Evolutionary conservation across 2,329 filamentous ascomycete genomes (phyloP).

Genomic region (Diaporthe sp.): DNA sequence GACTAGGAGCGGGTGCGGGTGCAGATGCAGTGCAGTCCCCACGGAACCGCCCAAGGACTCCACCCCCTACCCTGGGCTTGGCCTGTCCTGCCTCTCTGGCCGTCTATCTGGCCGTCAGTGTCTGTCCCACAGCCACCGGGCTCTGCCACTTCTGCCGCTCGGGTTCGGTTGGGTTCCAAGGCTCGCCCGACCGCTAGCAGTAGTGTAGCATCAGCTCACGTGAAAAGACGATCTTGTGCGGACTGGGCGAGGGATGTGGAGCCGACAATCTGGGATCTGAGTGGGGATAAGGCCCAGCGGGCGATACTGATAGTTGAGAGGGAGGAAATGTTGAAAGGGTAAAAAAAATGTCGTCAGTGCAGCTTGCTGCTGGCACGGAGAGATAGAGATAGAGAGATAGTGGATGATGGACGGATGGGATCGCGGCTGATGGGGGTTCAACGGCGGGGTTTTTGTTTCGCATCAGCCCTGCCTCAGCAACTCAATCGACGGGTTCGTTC

Average conservation of each 20-base stretch:
- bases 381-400: neutral
- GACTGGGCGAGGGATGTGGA: slow-evolving; percentile 23
- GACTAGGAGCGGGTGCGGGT: slow-evolving; percentile 5
- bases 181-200: slow-evolving; percentile 31
- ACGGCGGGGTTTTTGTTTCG: slow-evolving; percentile 51
- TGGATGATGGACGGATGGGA: slow-evolving; percentile 13
- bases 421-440: slow-evolving; percentile 2
- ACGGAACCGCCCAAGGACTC: slow-evolving; percentile 31
- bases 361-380: neutral
- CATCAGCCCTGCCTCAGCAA: slow-evolving; percentile 40
- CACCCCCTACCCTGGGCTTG: slow-evolving; percentile 32
- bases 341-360: slow-evolving; percentile 36
- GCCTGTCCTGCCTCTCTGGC: slow-evolving; percentile 31
- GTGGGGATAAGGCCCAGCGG: slow-evolving; percentile 1
- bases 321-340: neutral
- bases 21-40: slow-evolving; percentile 31
- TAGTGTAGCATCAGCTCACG: slow-evolving; percentile 28
- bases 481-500: slow-evolving; percentile 3
- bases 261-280: slow-evolving; percentile 23
- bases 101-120: slow-evolving; percentile 16
- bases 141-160: slow-evolving; percentile 24
- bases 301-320: neutral
- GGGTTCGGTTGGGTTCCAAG: slow-evolving; percentile 35
- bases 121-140: slow-evolving; percentile 30
- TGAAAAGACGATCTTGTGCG: slow-evolving; percentile 28